phyloP scores from a whole-genome alignment of 768 basidiomycete genomes.

The Daedalea quercina region DNA sequence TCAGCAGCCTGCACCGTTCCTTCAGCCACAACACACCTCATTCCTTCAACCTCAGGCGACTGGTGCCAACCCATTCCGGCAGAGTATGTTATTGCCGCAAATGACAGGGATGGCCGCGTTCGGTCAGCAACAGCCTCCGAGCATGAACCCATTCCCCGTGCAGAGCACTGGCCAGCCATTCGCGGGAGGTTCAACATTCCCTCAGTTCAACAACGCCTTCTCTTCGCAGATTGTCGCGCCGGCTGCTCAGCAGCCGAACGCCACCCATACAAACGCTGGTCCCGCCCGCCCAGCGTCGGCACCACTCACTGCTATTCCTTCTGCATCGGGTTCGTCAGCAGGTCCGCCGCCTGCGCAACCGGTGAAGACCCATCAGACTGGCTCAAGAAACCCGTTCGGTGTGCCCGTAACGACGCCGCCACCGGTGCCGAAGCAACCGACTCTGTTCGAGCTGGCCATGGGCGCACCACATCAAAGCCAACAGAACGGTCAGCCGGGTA shows the following conservation, averaged over 20 bases:
- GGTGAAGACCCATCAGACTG: slow-evolving; percentile 85
- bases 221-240: slow-evolving; percentile 5
- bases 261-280: neutral
- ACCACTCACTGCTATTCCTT: slow-evolving; percentile 44
- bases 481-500: slow-evolving; percentile 19
- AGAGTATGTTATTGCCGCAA: slow-evolving; percentile 39
- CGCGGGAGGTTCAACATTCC: slow-evolving; percentile 4
- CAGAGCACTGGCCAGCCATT: slow-evolving; percentile 15
- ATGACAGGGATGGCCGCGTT: slow-evolving; percentile 19
- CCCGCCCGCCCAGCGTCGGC: slow-evolving; percentile 59
- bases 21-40: slow-evolving; percentile 47
- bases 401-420: slow-evolving; percentile 52
- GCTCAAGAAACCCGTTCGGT: slow-evolving; percentile 94
- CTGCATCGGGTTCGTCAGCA: slow-evolving; percentile 23
- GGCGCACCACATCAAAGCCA: slow-evolving; percentile 27
- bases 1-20: slow-evolving; percentile 36
- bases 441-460: slow-evolving; percentile 73
- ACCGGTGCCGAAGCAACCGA: slow-evolving; percentile 71
- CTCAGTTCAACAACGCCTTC: slow-evolving; percentile 12
- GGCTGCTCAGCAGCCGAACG: slow-evolving; percentile 4
- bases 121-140: slow-evolving; percentile 11
- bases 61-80: slow-evolving; percentile 45
- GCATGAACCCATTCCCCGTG: slow-evolving; percentile 18
- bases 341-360: slow-evolving; percentile 46
- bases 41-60: slow-evolving; percentile 42